Percentiles rank a stretch among this genome's conserved stretches.
Evolutionary conservation across 257 asterid genomes (phyloP).

Genomic region (Datura wrightii): DNA sequence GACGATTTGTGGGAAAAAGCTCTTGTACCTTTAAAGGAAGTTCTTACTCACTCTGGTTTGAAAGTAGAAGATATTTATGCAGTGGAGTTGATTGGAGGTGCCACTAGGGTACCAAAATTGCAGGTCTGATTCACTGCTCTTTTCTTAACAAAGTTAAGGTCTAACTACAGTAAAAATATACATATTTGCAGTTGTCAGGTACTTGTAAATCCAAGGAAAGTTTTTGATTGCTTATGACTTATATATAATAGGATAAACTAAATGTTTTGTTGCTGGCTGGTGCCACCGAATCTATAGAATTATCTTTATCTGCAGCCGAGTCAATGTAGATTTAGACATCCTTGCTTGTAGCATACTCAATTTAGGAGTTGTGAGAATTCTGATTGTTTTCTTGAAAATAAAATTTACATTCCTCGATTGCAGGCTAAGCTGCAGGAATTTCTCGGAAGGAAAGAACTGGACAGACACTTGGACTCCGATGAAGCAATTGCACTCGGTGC

Average conservation of each 20-base stretch:
- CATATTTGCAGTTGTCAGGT: neutral
- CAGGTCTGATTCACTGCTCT: constrained; percentile 61
- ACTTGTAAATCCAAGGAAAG: neutral
- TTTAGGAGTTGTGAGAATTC: neutral
- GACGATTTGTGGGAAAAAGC: constrained; percentile 90
- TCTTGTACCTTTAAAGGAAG: constrained; percentile 80
- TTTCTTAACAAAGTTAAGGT: constrained; percentile 19
- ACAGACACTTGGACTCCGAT: constrained; percentile 95
- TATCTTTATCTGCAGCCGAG: neutral
- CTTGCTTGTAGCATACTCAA: constrained; percentile 9
- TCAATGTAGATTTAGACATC: neutral
- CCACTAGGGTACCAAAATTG: constrained; percentile 97
- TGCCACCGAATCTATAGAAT: neutral
- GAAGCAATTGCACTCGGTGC: constrained; percentile 97
- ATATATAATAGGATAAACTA: neutral
- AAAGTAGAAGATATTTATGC: constrained; percentile 80
- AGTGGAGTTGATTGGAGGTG: constrained; percentile 98
- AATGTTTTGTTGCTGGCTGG: constrained; percentile 6
- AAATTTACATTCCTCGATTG: constrained; percentile 24
- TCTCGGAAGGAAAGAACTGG: constrained; percentile 93
- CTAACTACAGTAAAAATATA: neutral
- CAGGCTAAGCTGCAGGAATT: constrained; percentile 98
- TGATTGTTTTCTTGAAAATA: constrained; percentile 31
- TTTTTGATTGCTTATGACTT: neutral
- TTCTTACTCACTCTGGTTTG: constrained; percentile 74